A percentile compares a stretch with the other conserved stretches of the same genome.
Conservation (phyloP, 2,329 filamentous ascomycete species). For the Diaporthe eres region DNA sequence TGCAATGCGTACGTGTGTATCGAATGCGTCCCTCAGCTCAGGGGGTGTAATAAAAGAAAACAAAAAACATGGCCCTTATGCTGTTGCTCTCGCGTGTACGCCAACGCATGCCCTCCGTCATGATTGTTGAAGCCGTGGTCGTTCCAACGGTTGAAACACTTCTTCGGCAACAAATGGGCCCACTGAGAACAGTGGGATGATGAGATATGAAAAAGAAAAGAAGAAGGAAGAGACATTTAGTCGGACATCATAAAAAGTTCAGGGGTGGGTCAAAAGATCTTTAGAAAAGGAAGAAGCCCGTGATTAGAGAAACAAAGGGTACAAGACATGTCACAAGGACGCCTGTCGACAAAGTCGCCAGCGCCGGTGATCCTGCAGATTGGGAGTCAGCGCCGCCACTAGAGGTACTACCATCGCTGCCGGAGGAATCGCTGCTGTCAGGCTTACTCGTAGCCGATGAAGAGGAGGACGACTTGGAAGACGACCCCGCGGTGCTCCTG, state of each 20-base stretch:
- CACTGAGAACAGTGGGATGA: background rate
- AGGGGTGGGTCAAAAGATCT: background rate
- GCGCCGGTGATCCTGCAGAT: slow-evolving; percentile 29
- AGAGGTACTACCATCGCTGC: slow-evolving; percentile 18
- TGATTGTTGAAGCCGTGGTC: slow-evolving; percentile 6
- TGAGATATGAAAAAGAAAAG: background rate
- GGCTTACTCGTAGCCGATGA: slow-evolving; percentile 42
- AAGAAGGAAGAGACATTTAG: background rate
- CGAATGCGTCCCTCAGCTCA: slow-evolving; percentile 4
- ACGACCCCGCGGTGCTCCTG: slow-evolving; percentile 25
- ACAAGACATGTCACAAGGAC: slow-evolving; percentile 34
- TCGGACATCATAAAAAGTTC: background rate
- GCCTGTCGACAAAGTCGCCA: slow-evolving; percentile 27
- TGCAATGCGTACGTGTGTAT: slow-evolving; percentile 31
- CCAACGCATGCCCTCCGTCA: slow-evolving; percentile 13
- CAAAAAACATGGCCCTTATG: slow-evolving; percentile 4
- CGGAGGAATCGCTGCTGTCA: slow-evolving; percentile 27
- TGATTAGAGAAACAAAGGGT: slow-evolving; percentile 33
- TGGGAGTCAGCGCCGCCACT: slow-evolving; percentile 40
- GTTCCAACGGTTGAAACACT: background rate
- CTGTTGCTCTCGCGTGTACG: slow-evolving; percentile 20
- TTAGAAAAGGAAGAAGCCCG: slow-evolving; percentile 38
- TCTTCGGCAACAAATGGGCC: slow-evolving; percentile 4
- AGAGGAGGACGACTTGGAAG: slow-evolving; percentile 28
- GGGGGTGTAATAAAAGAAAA: background rate